Evolutionary conservation across 202 grass and related monocot genomes (phyloP), one percentile per base, ranked within the genome.

Genomic region (Carex arenaria): DNA sequence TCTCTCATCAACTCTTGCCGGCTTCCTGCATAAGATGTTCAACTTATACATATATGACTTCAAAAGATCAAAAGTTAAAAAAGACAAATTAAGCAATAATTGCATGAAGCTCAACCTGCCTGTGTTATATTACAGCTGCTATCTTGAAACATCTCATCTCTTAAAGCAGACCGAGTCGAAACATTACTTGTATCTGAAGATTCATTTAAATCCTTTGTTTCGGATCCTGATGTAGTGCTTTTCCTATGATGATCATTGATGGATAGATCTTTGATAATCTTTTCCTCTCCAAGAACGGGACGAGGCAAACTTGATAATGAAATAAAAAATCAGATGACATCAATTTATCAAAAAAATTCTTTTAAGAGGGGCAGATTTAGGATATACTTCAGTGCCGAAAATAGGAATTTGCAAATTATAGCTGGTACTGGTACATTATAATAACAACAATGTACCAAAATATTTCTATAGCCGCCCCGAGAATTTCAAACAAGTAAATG

Each of bases 1-100:
- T 92, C 92, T 60, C 84, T 87, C 79, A 79, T 67, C 61, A 87
- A 86, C 79, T 87, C 72, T 74, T 87, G 79, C 34, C 78, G 79
- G 17, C 40, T 80, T 74, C 87, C 95, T 98, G 76, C 74, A 86
- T 62, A 59, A 71, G 12, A 84, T 64, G 26, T 53, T 76, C 87
- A 76, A 68, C 38, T 19, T 43, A 64, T 47, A 43, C 34, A 77
- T 61, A 79, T 81, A 73, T 53, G 79, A 31, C 7, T 38, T 14
- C 42, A 67, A 55, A 79, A 52, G 15, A 67, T 53, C 18, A n/a
- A 38, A 19, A 69, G 34, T 49, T 12, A 22, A 62, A 51, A 30
- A 61, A 71, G 54, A 70, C n/a, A 84, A 49, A 38, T 9, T 34
- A 59, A 87, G 45, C 57, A 80, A 22, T 10, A 43, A 60, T 62